phyloP scores from a whole-genome alignment of 176 grass and related monocot genomes.

The Aegilops sharonensis region DNA sequence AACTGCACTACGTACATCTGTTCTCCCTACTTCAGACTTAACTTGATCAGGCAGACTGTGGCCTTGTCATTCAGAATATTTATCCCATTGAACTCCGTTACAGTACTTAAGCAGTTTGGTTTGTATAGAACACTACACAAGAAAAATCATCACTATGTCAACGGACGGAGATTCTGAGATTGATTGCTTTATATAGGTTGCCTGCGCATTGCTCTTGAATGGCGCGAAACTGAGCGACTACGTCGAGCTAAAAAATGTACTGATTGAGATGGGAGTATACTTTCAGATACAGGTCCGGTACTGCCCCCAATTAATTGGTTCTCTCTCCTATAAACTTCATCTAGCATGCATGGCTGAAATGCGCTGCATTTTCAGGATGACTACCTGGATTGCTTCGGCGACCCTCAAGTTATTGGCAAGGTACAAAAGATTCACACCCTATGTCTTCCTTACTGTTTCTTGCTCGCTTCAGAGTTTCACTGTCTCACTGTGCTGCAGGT shows the following conservation, averaged over 20 bases:
- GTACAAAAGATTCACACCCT: constrained; percentile 20
- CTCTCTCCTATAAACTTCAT: neutral
- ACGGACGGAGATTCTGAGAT: neutral
- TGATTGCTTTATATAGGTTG: constrained; percentile 30
- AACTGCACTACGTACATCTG: neutral
- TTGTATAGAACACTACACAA: neutral
- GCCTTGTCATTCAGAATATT: neutral
- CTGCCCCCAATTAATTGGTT: too few species aligned
- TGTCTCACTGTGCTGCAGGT: constrained; percentile 34
- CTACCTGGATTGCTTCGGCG: constrained; percentile 73
- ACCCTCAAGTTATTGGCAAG: constrained; percentile 79
- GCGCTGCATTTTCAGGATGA: constrained; percentile 52
- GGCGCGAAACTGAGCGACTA: constrained; percentile 29
- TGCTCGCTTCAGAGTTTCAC: neutral
- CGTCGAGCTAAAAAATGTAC: constrained; percentile 42
- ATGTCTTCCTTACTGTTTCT: neutral
- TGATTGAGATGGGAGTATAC: constrained; percentile 53
- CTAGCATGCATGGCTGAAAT: neutral
- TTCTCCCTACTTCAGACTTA: neutral
- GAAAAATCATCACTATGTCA: neutral
- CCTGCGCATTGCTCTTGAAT: constrained; percentile 42
- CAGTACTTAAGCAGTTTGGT: neutral
- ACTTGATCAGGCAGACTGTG: neutral
- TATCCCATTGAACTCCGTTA: neutral
- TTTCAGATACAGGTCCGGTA: constrained; percentile 45